Base-by-base conservation (phyloP, 2,329 filamentous ascomycete genomes). In the Calycina herbarum region DNA sequence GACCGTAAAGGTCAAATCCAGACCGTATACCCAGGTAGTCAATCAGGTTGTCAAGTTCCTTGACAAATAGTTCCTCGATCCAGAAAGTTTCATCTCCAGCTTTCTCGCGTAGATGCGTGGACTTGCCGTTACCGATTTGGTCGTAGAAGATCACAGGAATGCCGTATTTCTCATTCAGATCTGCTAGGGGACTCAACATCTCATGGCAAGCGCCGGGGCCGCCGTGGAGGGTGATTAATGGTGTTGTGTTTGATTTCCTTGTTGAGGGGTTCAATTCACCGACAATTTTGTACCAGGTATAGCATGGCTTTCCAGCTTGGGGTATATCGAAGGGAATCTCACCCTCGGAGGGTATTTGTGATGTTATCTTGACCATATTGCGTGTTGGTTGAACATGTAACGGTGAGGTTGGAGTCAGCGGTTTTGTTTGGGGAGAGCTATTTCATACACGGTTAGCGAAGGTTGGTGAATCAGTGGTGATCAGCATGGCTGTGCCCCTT, bases 71-170 rank as follows among this genome's bases (percentile, higher is more conserved):
- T 2, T 80, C 74, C 0, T 78, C 68, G 0, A 76, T 78, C 82
- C 82, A 86, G 75, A 86, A 85, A 0, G 65, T 64, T 1, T 57
- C 48, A 59, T 83, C 79, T 11, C 80, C 79, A 10, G 73, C 73
- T 63, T 80, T 82, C 35, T 82, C 79, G 0, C 71, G 78, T 11
- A 85, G 76, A 63, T 80, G 82, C 0, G 83, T 85, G 3, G 79
- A 83, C 15, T 71, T 71, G 8, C 82, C 83, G 67, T 79, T 81
- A 27, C 83, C 83, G 61, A 85, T 76, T 66, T 86, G 83, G 69
- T 86, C 83, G 72, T 86, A 86, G 71, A 85, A 79, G 33, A 86
- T 73, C 1, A 85, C 74, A 0, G 83, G 81, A 6, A 79, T 77
- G 33, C 72, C 71, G 68, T 77, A 76, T 20, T 77, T 70, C 3